Conservation (phyloP, 495 filamentous ascomycete genomes). For the Hapsidospora chrysogenum region DNA sequence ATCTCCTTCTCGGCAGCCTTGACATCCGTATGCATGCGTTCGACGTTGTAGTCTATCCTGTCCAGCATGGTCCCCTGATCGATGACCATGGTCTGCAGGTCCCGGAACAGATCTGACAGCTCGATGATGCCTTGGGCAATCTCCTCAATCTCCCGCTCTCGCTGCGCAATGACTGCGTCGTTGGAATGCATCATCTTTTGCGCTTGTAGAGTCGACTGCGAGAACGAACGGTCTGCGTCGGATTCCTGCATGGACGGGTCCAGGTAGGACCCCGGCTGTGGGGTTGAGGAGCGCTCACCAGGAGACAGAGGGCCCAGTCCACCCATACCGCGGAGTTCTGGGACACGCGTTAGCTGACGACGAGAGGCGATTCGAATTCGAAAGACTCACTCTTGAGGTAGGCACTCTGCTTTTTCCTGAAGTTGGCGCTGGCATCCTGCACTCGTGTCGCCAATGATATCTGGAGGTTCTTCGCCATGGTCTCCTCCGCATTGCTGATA, state of each 20-base stretch:
- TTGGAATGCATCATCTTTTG: constrained; percentile 53
- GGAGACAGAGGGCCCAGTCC: constrained; percentile 18
- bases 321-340: constrained; percentile 71
- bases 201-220: constrained; percentile 68
- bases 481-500: constrained; percentile 69
- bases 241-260: constrained; percentile 80
- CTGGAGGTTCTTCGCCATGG: constrained; percentile 91
- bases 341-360: background rate
- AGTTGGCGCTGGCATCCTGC: constrained; percentile 81
- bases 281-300: constrained; percentile 41
- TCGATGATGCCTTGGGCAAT: constrained; percentile 98
- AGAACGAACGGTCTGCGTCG: constrained; percentile 80
- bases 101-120: constrained; percentile 87
- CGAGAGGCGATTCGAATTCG: background rate
- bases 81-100: constrained; percentile 91
- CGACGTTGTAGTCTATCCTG: constrained; percentile 95
- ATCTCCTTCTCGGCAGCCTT: constrained; percentile 88
- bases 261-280: constrained; percentile 23
- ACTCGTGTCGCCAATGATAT: constrained; percentile 74
- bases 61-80: constrained; percentile 97
- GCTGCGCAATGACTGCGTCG: constrained; percentile 73
- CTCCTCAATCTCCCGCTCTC: constrained; percentile 93
- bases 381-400: constrained; percentile 70
- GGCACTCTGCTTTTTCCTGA: constrained; percentile 90
- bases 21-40: constrained; percentile 76